Evolutionary conservation across 2,329 filamentous ascomycete species (phyloP).

Genomic region (Penicillium aurantiogriseum): DNA sequence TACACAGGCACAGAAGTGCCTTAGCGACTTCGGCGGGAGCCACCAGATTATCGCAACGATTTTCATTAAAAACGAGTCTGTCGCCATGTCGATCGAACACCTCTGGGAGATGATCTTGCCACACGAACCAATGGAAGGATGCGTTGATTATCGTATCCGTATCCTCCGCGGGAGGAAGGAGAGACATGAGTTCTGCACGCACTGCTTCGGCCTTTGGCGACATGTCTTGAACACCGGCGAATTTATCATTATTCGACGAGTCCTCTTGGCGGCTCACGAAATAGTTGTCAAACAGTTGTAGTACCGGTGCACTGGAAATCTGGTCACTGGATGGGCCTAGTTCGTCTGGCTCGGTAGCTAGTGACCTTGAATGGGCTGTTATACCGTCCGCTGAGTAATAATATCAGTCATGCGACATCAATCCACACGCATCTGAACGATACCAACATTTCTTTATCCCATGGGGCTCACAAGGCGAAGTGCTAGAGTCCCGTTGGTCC

Average conservation of each 20-base stretch:
- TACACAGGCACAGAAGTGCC: slow-evolving; percentile 45
- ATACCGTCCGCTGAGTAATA: slow-evolving; percentile 3
- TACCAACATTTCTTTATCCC: background rate
- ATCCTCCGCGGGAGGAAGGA: slow-evolving; percentile 37
- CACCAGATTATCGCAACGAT: slow-evolving; percentile 20
- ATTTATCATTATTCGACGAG: slow-evolving; percentile 25
- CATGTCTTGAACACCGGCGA: slow-evolving; percentile 23
- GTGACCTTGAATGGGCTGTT: slow-evolving; percentile 4
- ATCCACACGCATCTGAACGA: background rate
- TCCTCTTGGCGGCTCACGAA: slow-evolving; percentile 35
- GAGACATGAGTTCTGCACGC: slow-evolving; percentile 29
- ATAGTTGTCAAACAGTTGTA: slow-evolving; percentile 42
- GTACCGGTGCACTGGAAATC: slow-evolving; percentile 36
- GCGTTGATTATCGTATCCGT: slow-evolving; percentile 33
- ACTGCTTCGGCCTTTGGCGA: slow-evolving; percentile 29
- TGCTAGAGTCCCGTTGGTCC: slow-evolving; percentile 22
- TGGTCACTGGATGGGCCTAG: slow-evolving; percentile 26
- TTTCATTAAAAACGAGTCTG: slow-evolving; percentile 2
- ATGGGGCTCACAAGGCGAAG: slow-evolving; percentile 6
- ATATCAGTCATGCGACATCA: background rate
- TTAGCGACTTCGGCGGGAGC: slow-evolving; percentile 42
- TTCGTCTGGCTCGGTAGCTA: slow-evolving; percentile 20
- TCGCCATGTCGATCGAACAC: slow-evolving; percentile 21
- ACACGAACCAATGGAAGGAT: slow-evolving; percentile 31
- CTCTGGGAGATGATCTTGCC: slow-evolving; percentile 37